Evolutionary conservation across 805 yeast species (phyloP).

Genomic region (Diddensiella transvaalensis): DNA sequence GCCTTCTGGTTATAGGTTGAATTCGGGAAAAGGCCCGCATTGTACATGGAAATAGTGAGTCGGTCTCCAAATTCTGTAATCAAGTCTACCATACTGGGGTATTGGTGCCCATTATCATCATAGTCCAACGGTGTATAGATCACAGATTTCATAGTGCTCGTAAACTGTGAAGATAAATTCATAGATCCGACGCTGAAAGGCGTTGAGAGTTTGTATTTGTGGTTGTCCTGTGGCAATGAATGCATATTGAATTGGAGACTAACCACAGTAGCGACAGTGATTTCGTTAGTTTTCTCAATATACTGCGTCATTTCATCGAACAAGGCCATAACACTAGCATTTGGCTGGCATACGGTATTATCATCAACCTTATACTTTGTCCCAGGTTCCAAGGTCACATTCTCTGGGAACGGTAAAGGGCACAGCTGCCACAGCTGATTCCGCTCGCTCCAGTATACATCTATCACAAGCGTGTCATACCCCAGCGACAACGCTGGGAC

Average conservation of each 20-base stretch:
- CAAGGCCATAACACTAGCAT: slow-evolving; percentile 20
- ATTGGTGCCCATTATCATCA: neutral
- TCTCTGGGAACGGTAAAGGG: slow-evolving; percentile 33
- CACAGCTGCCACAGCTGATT: slow-evolving; percentile 50
- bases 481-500: slow-evolving; percentile 34
- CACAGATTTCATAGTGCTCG: neutral
- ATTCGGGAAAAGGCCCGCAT: neutral
- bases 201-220: neutral
- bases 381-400: neutral
- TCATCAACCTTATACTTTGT: neutral
- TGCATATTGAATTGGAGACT: slow-evolving; percentile 40
- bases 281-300: slow-evolving; percentile 42
- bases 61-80: slow-evolving; percentile 5
- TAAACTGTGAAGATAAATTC: neutral
- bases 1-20: neutral
- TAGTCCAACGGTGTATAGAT: slow-evolving; percentile 3
- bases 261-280: slow-evolving; percentile 40
- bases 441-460: slow-evolving; percentile 49
- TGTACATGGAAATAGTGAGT: slow-evolving; percentile 5
- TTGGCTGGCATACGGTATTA: slow-evolving; percentile 16
- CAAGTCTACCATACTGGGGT: slow-evolving; percentile 1
- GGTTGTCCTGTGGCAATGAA: slow-evolving; percentile 7
- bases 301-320: slow-evolving; percentile 32
- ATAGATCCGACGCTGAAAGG: neutral
- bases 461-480: slow-evolving; percentile 37